Percentiles rank a stretch among this genome's conserved stretches.
phyloP scores from a whole-genome alignment of 148 eudicot species.

The Arbutus unedo region DNA sequence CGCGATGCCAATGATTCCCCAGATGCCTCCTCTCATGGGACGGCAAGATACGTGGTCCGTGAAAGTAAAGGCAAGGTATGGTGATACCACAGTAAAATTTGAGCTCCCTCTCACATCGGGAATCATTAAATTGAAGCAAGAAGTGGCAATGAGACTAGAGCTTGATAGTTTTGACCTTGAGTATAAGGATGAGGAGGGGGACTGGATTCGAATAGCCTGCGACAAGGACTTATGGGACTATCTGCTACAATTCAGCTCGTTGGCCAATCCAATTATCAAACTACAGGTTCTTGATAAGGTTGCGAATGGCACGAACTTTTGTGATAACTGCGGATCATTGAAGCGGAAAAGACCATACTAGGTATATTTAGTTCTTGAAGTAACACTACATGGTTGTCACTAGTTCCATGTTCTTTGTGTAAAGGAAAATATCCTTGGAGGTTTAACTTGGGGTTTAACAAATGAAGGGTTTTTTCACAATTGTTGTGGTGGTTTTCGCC shows the following conservation, averaged over 20 bases:
- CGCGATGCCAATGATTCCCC: not conserved
- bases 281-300: not conserved
- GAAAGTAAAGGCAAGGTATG: not conserved
- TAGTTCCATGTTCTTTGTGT: too few relatives aligned
- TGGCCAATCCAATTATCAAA: not conserved
- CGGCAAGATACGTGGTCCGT: not conserved
- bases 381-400: too few relatives aligned
- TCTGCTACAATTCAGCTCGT: not conserved
- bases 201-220: not conserved
- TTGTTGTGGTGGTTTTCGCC: too few relatives aligned
- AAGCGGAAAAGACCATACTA: not conserved
- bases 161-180: not conserved
- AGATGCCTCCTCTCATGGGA: not conserved
- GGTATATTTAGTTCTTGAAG: not conserved
- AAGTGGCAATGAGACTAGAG: not conserved
- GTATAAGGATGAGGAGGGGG: not conserved
- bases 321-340: too few relatives aligned
- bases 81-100: not conserved
- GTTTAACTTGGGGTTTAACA: too few relatives aligned
- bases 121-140: not conserved
- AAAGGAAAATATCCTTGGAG: not conserved
- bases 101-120: not conserved
- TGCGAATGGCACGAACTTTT: not conserved
- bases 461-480: too few relatives aligned
- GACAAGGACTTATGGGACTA: not conserved